phyloP scores from a whole-genome alignment of 2,329 filamentous ascomycete species.

The Chalaropsis thielavioides region DNA sequence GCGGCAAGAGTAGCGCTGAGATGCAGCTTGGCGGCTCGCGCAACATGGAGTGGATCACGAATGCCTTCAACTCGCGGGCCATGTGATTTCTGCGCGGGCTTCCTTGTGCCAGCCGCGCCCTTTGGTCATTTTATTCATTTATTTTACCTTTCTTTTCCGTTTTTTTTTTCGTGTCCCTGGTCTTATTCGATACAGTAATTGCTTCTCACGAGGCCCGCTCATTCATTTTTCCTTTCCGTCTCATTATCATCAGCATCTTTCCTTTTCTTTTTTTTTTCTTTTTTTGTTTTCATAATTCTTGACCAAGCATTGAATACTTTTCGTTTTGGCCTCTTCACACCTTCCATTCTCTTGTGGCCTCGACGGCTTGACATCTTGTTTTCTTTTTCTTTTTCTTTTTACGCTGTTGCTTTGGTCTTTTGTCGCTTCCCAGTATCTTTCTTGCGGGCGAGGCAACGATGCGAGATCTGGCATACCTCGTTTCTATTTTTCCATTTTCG shows the following conservation, averaged over 20 bases:
- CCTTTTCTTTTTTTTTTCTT: neutral
- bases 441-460: neutral
- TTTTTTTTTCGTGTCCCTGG: neutral
- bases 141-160: neutral
- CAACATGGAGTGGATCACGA: slow-evolving; percentile 36
- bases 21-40: neutral
- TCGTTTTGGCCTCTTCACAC: neutral
- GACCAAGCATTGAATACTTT: neutral
- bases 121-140: neutral
- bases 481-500: neutral
- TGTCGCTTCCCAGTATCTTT: no score
- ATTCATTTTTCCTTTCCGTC: neutral
- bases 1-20: slow-evolving; percentile 25
- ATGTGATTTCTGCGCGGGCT: neutral
- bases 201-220: neutral
- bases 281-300: neutral
- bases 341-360: neutral
- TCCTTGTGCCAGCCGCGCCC: neutral
- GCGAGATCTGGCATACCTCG: no score
- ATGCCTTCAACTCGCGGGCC: slow-evolving; percentile 29
- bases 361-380: neutral
- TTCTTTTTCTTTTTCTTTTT: neutral
- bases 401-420: no score
- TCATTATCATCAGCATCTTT: neutral
- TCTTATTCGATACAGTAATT: neutral